Conservation (phyloP, 306 rosid species). For the Myrica gale region DNA sequence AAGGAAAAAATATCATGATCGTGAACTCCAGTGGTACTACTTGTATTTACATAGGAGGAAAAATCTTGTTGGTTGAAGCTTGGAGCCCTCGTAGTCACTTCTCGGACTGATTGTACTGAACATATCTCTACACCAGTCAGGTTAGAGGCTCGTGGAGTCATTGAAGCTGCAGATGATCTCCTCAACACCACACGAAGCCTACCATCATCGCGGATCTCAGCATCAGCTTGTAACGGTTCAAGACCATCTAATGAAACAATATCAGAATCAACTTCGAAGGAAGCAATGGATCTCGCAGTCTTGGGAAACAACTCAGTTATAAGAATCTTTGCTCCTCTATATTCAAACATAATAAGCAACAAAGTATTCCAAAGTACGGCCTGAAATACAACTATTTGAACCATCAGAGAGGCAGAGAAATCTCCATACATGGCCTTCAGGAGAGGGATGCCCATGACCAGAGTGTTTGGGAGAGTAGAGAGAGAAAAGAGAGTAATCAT, state of each 20-base stretch:
- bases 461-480: conserved; percentile 20
- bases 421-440: conserved; percentile 29
- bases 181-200: conserved; percentile 24
- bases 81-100: conserved; percentile 7
- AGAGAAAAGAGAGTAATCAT: conserved; percentile 18
- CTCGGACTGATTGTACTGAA: conserved; percentile 16
- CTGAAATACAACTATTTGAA: conserved; percentile 26
- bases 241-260: conserved; percentile 4
- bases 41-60: background rate
- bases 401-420: background rate
- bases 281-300: conserved; percentile 12
- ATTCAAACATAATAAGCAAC: conserved; percentile 21
- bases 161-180: conserved; percentile 9
- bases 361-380: conserved; percentile 18
- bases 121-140: conserved; percentile 10
- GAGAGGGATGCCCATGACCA: conserved; percentile 25
- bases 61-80: background rate
- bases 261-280: conserved; percentile 10
- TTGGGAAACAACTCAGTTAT: background rate
- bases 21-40: background rate
- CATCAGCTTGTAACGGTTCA: conserved; percentile 6
- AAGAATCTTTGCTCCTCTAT: conserved; percentile 22
- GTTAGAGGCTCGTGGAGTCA: conserved; percentile 10
- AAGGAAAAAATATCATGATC: background rate
- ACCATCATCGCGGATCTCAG: conserved; percentile 10